Base-by-base conservation (phyloP, 371 early-diverging fungal genomes). In the Nematocida ausubeli region DNA sequence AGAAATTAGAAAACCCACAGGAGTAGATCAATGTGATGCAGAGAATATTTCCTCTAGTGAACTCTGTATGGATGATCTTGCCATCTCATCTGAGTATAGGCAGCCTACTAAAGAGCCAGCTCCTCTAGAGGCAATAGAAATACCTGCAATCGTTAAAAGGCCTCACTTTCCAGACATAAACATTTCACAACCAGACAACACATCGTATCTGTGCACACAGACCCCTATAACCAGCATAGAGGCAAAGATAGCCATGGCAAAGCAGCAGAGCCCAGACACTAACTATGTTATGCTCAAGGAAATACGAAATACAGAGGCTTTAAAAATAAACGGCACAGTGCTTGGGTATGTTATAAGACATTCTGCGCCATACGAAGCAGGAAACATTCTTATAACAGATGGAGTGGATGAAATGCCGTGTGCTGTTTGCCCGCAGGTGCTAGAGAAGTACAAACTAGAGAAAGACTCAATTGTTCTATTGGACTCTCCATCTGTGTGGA, bases 401-500 rank as follows among this genome's bases (percentile, higher is more conserved):
- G 67, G 52, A 39, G 30, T 63, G 37, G 63, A 51, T 2, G 56
- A 66, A 12, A 54, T 75, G 9, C 7, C 54, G 19, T 75, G 78
- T 32, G 69, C 78, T 34, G 56, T 75, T 22, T 63, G 63, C 28
- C 56, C 78, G 6, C 32, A 30, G 3, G 51, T 54, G 6, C 7
- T 37, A 35, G 19, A 30, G 37, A 37, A 40, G 28, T 35, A 64
- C 52, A 32, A 22, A 22, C 22, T 75, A 28, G 55, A 75, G 28
- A 75, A 75, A 44, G 52, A 75, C 22, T 30, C 63, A 22, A 66
- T 75, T 50, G 26, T 75, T 3, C 51, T 66, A 24, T 6, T 75
- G 7, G 66, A 65, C 22, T 66, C 78, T 2, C 78, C 78, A 1
- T 40, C 78, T 26, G 52, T 75, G 35, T 75, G 78, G 78, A 65